Evolutionary conservation across 140 eudicot genomes (phyloP).

Genomic region (Flaveria floridana): DNA sequence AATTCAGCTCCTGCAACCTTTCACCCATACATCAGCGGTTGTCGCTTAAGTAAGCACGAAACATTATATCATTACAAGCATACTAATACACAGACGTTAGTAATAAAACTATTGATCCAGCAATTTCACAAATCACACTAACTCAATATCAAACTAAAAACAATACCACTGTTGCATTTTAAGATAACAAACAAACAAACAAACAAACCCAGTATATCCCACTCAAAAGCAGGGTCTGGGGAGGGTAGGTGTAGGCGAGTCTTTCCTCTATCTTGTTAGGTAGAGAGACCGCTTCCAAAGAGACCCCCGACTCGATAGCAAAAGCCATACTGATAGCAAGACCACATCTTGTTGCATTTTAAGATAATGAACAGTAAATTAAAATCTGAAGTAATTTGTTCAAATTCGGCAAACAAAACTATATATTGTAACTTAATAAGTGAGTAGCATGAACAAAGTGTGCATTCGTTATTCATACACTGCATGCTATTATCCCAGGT

Average conservation of each 20-base stretch:
- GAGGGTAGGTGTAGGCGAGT: no score
- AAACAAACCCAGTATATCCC: no score
- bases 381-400: not conserved
- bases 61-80: not conserved
- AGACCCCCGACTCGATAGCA: no score
- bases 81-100: not conserved
- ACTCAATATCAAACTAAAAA: not conserved
- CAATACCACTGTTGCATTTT: not conserved
- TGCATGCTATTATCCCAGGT: no score
- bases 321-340: no score
- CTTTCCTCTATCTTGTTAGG: no score
- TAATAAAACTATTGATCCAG: no score
- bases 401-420: not conserved
- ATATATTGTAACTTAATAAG: not conserved
- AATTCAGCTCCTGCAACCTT: conserved; percentile 1
- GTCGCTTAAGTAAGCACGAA: not conserved
- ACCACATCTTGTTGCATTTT: not conserved
- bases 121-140: not conserved
- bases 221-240: no score
- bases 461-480: not conserved
- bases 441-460: not conserved
- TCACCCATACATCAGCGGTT: not conserved
- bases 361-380: not conserved
- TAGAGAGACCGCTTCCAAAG: no score
- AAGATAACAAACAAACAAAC: not conserved